Evolutionary conservation across 2,329 filamentous ascomycete genomes (phyloP), one percentile per base, ranked within the genome.

Genomic region (Colletotrichum lini): DNA sequence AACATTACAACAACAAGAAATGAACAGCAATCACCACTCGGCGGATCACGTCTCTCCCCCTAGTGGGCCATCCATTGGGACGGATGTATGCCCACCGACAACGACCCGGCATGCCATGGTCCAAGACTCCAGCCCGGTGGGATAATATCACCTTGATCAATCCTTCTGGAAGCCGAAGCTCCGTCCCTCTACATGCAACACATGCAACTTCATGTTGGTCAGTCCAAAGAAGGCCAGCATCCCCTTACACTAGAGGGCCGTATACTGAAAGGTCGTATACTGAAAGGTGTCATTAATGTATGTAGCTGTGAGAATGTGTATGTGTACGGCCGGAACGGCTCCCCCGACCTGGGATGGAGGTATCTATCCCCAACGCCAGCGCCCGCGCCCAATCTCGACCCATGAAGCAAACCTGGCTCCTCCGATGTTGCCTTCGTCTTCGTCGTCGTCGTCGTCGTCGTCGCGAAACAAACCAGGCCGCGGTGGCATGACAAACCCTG

Each of bases 311-410:
- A 49, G 35, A 59, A 63, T 26, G 53, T 71, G 53, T 64, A 64
- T 59, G 58, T 69, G 59, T 72, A 45, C 53, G 65, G 35, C 64
- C 64, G 44, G 57, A 30, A 30, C 7, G 30, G 30, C 30, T 30
- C 30, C 58, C 58, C 69, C 59, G 65, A 69, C 45, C 15, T 69
- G 58, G 65, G 53, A 68, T 54, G 53, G 65, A 72, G 65, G 69
- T 56, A 68, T 72, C 69, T 64, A 72, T 71, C 65, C 69, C 69
- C 53, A 70, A 72, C 65, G 65, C 69, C 69, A 53, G 58, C 69
- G 45, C 15, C 50, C 53, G 30, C 30, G 30, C 30, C 30, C 35
- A 45, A 53, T 30, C 26, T 62, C 53, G 53, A 53, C 53, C 15
- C 12, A 18, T 67, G 56, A 56, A 70, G 56, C 21, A 42, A 67